phyloP scores from a whole-genome alignment of 148 eudicot species.

The Arbutus unedo region DNA sequence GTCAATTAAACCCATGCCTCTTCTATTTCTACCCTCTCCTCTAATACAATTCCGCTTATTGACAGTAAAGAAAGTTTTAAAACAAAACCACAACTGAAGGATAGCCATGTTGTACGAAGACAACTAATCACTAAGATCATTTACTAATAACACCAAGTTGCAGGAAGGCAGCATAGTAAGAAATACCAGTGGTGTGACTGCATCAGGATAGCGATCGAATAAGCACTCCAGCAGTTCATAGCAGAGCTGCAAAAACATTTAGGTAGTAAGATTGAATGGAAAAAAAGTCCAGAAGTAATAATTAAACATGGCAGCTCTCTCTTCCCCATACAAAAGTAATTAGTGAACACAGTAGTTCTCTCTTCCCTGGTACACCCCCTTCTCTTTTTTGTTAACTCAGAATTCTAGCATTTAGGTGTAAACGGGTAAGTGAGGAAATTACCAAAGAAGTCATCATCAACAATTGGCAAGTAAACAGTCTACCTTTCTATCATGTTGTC shows the following conservation, averaged over 20 bases:
- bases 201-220: slow-evolving; percentile 54
- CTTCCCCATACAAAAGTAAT: not conserved
- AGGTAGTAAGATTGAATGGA: not conserved
- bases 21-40: not conserved
- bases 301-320: not conserved
- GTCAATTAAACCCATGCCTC: not conserved
- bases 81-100: not conserved
- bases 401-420: not conserved
- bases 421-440: not conserved
- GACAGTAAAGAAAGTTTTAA: not conserved
- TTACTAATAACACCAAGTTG: not conserved
- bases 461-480: not conserved
- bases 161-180: slow-evolving; percentile 1
- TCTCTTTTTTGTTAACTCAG: not conserved
- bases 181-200: slow-evolving; percentile 45
- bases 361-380: not conserved
- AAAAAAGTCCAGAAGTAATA: not conserved
- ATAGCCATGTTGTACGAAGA: not conserved
- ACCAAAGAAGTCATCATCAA: not conserved
- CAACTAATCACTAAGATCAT: not conserved
- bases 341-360: not conserved
- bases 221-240: slow-evolving; percentile 81
- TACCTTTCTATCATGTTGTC: slow-evolving; percentile 90
- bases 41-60: not conserved
- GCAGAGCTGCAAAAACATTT: slow-evolving; percentile 62